Percentiles rank a stretch among this genome's conserved stretches.
Conservation (phyloP, 306 rosid genomes). For the Corylus americana region DNA sequence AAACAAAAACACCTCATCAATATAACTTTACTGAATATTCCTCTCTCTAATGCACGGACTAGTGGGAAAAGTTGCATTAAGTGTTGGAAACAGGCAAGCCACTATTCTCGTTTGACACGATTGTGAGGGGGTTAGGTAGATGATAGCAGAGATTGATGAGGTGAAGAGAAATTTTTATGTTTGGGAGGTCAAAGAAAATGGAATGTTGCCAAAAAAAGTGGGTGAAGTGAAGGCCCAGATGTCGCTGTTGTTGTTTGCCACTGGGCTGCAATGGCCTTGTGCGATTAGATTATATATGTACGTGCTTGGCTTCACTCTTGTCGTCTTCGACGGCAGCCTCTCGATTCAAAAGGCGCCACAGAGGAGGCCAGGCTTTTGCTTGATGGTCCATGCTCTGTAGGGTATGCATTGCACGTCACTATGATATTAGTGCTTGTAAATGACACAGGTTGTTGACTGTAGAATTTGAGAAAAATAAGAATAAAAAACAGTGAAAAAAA, state of each 20-base stretch:
- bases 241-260: conserved; percentile 30
- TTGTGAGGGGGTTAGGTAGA: not conserved
- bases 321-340: not conserved
- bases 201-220: conserved; percentile 11
- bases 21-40: not conserved
- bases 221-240: conserved; percentile 22
- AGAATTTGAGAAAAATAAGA: not conserved
- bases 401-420: not conserved
- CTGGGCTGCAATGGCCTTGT: conserved; percentile 19
- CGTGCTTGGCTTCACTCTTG: not conserved
- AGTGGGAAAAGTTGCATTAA: conserved; percentile 1
- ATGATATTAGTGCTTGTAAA: not conserved
- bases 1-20: too few relatives aligned
- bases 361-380: not conserved
- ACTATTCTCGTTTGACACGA: conserved; percentile 24
- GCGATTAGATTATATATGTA: conserved; percentile 18
- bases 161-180: not conserved
- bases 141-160: not conserved
- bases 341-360: not conserved
- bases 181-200: not conserved
- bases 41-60: not conserved
- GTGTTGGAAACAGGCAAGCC: conserved; percentile 27
- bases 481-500: not conserved
- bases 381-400: not conserved
- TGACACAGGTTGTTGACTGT: not conserved